Evolutionary conservation across 1,284 basidiomycete genomes (phyloP).

Genomic region (Sanghuangporus sanghuang): DNA sequence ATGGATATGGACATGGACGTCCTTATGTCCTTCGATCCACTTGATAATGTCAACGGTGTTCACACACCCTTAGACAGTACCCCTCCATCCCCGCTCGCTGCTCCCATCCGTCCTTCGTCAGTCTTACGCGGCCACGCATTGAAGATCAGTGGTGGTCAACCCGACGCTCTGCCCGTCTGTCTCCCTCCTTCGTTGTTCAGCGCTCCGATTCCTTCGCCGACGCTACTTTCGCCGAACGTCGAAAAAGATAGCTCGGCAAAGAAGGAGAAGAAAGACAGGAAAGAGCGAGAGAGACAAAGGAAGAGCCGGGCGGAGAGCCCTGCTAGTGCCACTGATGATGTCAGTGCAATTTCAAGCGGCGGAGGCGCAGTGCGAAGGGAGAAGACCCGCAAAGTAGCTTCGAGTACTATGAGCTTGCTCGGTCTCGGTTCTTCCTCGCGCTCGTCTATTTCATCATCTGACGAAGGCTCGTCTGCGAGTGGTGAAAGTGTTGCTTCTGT

Average conservation of each 20-base stretch:
- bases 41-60: constrained; percentile 7
- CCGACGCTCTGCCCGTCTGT: neutral
- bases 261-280: neutral
- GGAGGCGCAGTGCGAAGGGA: neutral
- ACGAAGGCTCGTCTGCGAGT: neutral
- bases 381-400: neutral
- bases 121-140: constrained; percentile 2
- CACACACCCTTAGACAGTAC: constrained; percentile 3
- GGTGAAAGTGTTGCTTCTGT: neutral
- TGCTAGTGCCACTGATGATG: neutral
- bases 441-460: neutral
- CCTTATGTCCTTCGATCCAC: constrained; percentile 20
- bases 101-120: neutral
- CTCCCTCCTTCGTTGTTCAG: constrained; percentile 12
- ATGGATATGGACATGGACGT: constrained; percentile 17
- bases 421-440: neutral
- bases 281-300: neutral
- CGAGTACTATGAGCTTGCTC: neutral
- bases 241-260: neutral
- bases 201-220: neutral
- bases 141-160: neutral
- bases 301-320: neutral
- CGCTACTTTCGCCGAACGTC: neutral
- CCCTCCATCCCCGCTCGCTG: constrained; percentile 3
- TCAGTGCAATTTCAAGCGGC: neutral